These are phyloP conservation scores for Ogataea hybrid DNA, from an alignment of 1,139 yeast genomes.

Conservation along the genomic window DNA sequence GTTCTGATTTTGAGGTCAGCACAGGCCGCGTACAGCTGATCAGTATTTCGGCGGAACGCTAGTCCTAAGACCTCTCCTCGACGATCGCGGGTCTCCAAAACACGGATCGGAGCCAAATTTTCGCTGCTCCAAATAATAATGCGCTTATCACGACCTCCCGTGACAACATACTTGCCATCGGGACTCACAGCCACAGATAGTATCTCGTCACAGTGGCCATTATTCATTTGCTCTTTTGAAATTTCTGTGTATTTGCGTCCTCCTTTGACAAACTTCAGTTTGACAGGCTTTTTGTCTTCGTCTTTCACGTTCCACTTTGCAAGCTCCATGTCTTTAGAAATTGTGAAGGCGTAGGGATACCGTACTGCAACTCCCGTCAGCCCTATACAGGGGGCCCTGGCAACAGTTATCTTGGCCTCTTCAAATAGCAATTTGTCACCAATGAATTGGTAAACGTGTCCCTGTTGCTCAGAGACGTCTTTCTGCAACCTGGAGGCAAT, in stretches of 20 bases:
- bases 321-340: constrained; percentile 77
- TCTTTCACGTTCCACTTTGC: constrained; percentile 73
- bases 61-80: constrained; percentile 72
- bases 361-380: constrained; percentile 52
- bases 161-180: constrained; percentile 83
- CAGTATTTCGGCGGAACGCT: constrained; percentile 74
- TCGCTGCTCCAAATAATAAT: constrained; percentile 86
- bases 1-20: constrained; percentile 90
- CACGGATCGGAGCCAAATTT: constrained; percentile 71
- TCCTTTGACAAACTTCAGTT: constrained; percentile 65
- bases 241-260: constrained; percentile 45
- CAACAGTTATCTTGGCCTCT: constrained; percentile 39
- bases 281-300: constrained; percentile 50
- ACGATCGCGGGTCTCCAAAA: constrained; percentile 67
- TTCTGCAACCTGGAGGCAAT: constrained; percentile 74
- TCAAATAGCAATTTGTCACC: constrained; percentile 48
- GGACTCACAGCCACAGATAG: constrained; percentile 80
- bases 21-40: constrained; percentile 89
- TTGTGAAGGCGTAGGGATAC: constrained; percentile 70
- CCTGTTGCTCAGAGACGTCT: constrained; percentile 89
- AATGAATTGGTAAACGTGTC: constrained; percentile 70
- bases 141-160: constrained; percentile 85
- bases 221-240: constrained; percentile 41
- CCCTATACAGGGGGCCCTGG: constrained; percentile 58
- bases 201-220: constrained; percentile 77